Conservation (phyloP, 495 filamentous ascomycete species). For the Penicillium subrubescens region DNA sequence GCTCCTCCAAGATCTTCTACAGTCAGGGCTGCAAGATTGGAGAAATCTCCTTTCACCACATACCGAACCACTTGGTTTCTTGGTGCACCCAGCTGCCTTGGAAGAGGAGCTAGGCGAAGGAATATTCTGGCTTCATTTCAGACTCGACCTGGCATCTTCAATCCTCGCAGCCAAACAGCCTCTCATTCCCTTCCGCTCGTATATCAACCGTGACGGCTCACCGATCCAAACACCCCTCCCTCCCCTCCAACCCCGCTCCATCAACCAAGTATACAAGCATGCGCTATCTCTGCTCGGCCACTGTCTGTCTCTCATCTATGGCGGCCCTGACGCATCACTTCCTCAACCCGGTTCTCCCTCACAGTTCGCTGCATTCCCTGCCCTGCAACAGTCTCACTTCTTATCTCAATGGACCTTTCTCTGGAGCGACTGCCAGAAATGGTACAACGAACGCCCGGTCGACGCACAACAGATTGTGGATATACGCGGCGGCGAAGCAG, state of each 20-base stretch:
- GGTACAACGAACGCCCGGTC: slow-evolving; percentile 31
- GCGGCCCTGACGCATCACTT: slow-evolving; percentile 14
- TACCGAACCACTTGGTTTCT: slow-evolving; percentile 6
- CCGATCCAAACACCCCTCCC: slow-evolving; percentile 9
- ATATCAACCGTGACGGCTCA: slow-evolving; percentile 27
- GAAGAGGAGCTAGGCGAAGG: slow-evolving; percentile 23
- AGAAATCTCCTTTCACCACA: slow-evolving; percentile 6
- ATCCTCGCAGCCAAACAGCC: slow-evolving; percentile 17
- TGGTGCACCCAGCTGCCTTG: slow-evolving; percentile 1
- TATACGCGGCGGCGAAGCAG: slow-evolving; percentile 29
- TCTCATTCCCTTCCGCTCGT: slow-evolving; percentile 23
- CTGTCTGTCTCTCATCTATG: slow-evolving; percentile 25
- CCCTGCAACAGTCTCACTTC: slow-evolving; percentile 28
- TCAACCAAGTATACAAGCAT: slow-evolving; percentile 23
- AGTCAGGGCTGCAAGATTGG: slow-evolving; percentile 24
- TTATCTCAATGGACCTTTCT: slow-evolving; percentile 32
- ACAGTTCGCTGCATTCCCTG: slow-evolving; percentile 21
- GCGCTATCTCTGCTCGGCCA: slow-evolving; percentile 25
- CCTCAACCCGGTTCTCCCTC: slow-evolving; percentile 14
- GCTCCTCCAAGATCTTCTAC: slow-evolving; percentile 23
- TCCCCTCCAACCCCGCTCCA: slow-evolving; percentile 5
- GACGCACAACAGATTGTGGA: slow-evolving; percentile 30
- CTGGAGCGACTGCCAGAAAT: slow-evolving; percentile 33
- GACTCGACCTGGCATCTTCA: slow-evolving; percentile 27
- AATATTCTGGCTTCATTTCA: slow-evolving; percentile 27